phyloP scores from a whole-genome alignment of 768 basidiomycete species.

The Suillus subaureus region DNA sequence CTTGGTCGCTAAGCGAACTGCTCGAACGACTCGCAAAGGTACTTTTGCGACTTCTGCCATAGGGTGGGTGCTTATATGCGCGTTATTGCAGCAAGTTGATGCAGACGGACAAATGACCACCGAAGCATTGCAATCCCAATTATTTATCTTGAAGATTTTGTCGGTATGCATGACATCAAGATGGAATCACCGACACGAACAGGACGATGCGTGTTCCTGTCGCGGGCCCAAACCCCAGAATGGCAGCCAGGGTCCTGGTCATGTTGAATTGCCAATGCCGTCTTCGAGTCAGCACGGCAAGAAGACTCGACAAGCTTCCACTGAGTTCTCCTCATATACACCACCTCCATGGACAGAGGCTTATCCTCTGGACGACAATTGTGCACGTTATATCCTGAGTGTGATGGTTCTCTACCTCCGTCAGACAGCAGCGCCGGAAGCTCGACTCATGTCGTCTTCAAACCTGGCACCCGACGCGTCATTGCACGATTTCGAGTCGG shows the following conservation, averaged over 20 bases:
- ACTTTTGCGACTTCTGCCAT: slow-evolving; percentile 19
- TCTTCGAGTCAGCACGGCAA: slow-evolving; percentile 28
- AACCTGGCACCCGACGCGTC: slow-evolving; percentile 62
- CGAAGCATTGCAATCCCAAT: slow-evolving; percentile 82
- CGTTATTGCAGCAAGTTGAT: slow-evolving; percentile 51
- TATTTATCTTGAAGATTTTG: slow-evolving; percentile 83
- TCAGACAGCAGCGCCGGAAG: slow-evolving; percentile 62
- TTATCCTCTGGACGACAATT: slow-evolving; percentile 75
- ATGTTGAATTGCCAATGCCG: slow-evolving; percentile 40
- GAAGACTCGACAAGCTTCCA: slow-evolving; percentile 41
- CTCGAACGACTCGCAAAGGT: slow-evolving; percentile 82
- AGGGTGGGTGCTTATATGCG: slow-evolving; percentile 17
- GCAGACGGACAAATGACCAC: slow-evolving; percentile 53
- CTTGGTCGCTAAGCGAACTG: slow-evolving; percentile 73
- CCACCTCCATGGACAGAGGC: slow-evolving; percentile 61
- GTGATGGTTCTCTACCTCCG: slow-evolving; percentile 84
- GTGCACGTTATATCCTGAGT: slow-evolving; percentile 79
- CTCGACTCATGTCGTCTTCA: slow-evolving; percentile 58
- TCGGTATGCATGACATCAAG: slow-evolving; percentile 77
- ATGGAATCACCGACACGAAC: slow-evolving; percentile 54
- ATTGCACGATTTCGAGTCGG: slow-evolving; percentile 72
- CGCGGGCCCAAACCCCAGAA: slow-evolving; percentile 38
- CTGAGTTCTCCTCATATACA: slow-evolving; percentile 39
- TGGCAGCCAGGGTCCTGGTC: slow-evolving; percentile 33
- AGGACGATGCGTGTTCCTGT: slow-evolving; percentile 43